Conservation (phyloP, 306 rosid genomes). For the Parietaria judaica region DNA sequence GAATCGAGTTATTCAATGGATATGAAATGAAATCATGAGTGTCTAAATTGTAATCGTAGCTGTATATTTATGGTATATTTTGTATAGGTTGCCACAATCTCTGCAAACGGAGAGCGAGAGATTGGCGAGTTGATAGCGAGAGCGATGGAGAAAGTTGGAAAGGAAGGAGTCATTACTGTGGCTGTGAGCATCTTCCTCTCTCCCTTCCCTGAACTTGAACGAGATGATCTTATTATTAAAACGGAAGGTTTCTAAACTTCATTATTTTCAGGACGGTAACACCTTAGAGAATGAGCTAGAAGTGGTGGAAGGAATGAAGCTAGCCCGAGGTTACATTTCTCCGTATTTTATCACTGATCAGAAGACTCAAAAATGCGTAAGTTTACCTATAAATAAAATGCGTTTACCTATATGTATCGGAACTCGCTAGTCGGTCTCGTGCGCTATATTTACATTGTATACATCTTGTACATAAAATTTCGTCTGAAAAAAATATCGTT, state of each 20-base stretch:
- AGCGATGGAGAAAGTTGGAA: constrained; percentile 98
- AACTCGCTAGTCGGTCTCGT: neutral
- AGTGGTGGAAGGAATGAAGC: constrained; percentile 98
- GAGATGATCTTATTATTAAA: neutral
- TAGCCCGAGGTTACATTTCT: constrained; percentile 74
- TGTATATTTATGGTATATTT: constrained; percentile 3
- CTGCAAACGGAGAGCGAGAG: constrained; percentile 88
- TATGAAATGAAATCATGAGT: no score
- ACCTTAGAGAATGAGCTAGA: constrained; percentile 91
- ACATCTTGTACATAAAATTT: neutral
- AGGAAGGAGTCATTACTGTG: constrained; percentile 92
- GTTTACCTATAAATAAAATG: constrained; percentile 10
- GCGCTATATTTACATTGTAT: neutral
- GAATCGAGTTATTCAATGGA: neutral
- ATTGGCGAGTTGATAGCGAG: constrained; percentile 88
- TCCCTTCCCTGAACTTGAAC: constrained; percentile 2
- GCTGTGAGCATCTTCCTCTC: constrained; percentile 39
- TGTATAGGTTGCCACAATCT: constrained; percentile 80
- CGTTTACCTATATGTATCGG: no score
- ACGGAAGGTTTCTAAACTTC: constrained; percentile 9
- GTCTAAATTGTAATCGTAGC: neutral
- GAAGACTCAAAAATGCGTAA: constrained; percentile 89
- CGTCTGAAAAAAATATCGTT: neutral
- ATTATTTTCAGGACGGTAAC: constrained; percentile 70
- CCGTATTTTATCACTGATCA: constrained; percentile 84